Percentiles rank a stretch among this genome's conserved stretches.
These are phyloP conservation scores for Torrubiella hemipterigena DNA, from an alignment of 2,329 filamentous ascomycete genomes.

Conservation along the genomic window DNA sequence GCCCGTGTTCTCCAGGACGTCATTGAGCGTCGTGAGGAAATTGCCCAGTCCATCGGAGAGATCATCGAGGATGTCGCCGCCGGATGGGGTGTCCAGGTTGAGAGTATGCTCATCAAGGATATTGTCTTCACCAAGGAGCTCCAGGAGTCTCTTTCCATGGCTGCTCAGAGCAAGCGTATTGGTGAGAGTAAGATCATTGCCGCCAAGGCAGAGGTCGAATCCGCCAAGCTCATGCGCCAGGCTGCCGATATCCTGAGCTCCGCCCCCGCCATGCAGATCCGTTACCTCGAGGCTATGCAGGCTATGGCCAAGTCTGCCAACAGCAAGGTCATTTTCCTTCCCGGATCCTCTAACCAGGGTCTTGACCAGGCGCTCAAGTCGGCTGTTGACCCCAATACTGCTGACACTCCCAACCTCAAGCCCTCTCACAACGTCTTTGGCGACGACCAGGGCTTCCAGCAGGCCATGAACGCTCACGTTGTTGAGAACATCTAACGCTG, in stretches of 20 bases:
- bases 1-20: slow-evolving; percentile 94
- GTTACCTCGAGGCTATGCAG: slow-evolving; percentile 98
- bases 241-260: slow-evolving; percentile 87
- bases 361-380: slow-evolving; percentile 25
- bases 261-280: slow-evolving; percentile 94
- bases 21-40: slow-evolving; percentile 94
- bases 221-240: slow-evolving; percentile 84
- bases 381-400: slow-evolving; percentile 35
- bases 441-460: slow-evolving; percentile 48
- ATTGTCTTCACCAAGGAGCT: slow-evolving; percentile 94
- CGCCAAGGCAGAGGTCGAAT: slow-evolving; percentile 92
- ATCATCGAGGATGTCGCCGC: slow-evolving; percentile 94
- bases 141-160: slow-evolving; percentile 95
- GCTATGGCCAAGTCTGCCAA: slow-evolving; percentile 93
- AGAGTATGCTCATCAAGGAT: slow-evolving; percentile 99
- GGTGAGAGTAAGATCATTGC: slow-evolving; percentile 98
- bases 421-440: too few species aligned
- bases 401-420: slow-evolving; percentile 1
- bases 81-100: slow-evolving; percentile 91
- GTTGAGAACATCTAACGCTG: slow-evolving; percentile 85
- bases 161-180: slow-evolving; percentile 94
- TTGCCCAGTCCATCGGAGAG: slow-evolving; percentile 87
- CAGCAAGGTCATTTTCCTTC: slow-evolving; percentile 78
- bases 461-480: slow-evolving; percentile 68
- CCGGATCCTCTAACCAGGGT: slow-evolving; percentile 41